These are phyloP conservation scores for Yamadazyma philogaea DNA, from an alignment of 805 yeast genomes.

Conservation along the genomic window DNA sequence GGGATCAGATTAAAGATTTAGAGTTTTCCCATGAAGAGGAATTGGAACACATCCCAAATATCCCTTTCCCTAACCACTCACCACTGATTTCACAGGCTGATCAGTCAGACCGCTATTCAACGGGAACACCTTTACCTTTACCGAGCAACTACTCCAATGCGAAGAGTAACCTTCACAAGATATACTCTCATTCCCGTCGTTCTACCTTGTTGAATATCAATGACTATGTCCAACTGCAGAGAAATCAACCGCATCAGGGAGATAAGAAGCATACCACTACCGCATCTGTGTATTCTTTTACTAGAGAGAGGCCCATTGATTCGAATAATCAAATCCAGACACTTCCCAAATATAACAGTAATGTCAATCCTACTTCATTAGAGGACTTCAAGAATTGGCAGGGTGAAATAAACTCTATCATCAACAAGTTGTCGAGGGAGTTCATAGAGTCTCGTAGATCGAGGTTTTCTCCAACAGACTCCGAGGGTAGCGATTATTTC, in stretches of 20 bases:
- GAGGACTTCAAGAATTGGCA: constrained; percentile 54
- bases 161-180: constrained; percentile 33
- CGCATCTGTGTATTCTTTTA: constrained; percentile 20
- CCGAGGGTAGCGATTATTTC: constrained; percentile 16
- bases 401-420: constrained; percentile 47
- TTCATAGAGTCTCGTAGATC: constrained; percentile 15
- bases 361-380: constrained; percentile 11
- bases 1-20: constrained; percentile 67
- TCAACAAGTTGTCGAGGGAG: constrained; percentile 46
- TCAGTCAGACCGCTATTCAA: constrained; percentile 35
- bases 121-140: constrained; percentile 34
- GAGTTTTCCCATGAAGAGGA: constrained; percentile 32
- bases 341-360: constrained; percentile 12
- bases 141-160: constrained; percentile 25
- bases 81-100: constrained; percentile 29
- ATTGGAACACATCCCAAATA: constrained; percentile 18
- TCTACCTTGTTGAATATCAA: constrained; percentile 33
- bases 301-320: constrained; percentile 7
- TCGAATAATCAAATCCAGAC: constrained; percentile 12
- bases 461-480: constrained; percentile 11
- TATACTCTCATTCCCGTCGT: constrained; percentile 43
- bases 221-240: constrained; percentile 35
- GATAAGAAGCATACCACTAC: constrained; percentile 8
- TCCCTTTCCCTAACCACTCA: constrained; percentile 30
- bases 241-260: constrained; percentile 18